These are phyloP conservation scores for Passiflora organensis DNA, from an alignment of 345 rosid genomes.

Conservation along the genomic window DNA sequence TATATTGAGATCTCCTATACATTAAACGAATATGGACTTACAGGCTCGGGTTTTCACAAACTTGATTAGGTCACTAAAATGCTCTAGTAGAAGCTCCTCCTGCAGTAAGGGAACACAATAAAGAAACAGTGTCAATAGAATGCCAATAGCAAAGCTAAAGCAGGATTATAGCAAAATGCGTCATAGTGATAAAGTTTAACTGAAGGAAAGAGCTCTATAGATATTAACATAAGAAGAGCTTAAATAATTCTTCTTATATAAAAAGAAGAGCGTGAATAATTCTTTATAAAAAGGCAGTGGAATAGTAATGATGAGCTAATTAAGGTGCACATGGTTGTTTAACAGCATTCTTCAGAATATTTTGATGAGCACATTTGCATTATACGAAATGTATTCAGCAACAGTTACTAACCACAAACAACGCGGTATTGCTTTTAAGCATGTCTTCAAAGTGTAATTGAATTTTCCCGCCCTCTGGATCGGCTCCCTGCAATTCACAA, in stretches of 20 bases:
- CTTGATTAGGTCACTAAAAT: constrained; percentile 82
- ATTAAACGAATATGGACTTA: constrained; percentile 31
- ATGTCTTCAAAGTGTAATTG: constrained; percentile 87
- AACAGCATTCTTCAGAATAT: not conserved
- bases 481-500: constrained; percentile 64
- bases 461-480: constrained; percentile 91
- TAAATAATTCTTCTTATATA: no score
- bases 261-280: no score
- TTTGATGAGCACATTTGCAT: not conserved
- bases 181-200: no score
- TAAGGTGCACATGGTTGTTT: no score
- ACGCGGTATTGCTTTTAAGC: constrained; percentile 77
- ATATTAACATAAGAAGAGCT: no score
- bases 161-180: not conserved
- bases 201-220: no score
- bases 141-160: not conserved
- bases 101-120: constrained; percentile 23
- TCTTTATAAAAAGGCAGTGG: no score
- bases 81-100: constrained; percentile 92
- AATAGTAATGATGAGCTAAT: no score
- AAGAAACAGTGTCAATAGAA: not conserved
- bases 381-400: constrained; percentile 2
- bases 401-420: constrained; percentile 67
- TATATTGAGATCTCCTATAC: not conserved
- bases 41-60: constrained; percentile 86